Evolutionary conservation across 768 basidiomycete species (phyloP).

Genomic region (Crepidotus variabilis): DNA sequence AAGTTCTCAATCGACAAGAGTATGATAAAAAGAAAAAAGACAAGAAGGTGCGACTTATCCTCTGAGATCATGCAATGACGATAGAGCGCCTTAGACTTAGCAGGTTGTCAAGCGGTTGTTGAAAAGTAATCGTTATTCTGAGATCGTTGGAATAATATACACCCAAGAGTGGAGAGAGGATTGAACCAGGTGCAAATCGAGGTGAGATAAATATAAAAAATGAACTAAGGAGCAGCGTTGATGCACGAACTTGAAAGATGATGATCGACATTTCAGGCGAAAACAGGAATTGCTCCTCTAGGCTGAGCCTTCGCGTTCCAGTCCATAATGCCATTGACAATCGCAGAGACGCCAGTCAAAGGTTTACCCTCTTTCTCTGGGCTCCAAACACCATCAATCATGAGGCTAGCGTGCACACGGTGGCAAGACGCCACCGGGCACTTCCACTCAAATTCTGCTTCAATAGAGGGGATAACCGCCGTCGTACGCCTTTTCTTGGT

Average conservation of each 20-base stretch:
- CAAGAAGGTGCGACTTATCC: too few relatives aligned
- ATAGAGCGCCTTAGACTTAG: too few relatives aligned
- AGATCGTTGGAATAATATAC: too few relatives aligned
- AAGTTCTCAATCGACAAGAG: too few relatives aligned
- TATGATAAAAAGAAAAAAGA: too few relatives aligned
- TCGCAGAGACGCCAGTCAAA: background rate
- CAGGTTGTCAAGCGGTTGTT: too few relatives aligned
- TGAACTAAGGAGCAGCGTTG: background rate
- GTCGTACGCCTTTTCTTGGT: slow-evolving; percentile 19
- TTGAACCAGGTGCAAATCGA: too few relatives aligned
- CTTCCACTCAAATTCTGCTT: slow-evolving; percentile 53
- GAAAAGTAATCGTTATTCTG: too few relatives aligned
- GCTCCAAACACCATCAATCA: slow-evolving; percentile 56
- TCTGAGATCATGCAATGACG: too few relatives aligned
- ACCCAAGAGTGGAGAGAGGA: too few relatives aligned
- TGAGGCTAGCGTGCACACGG: slow-evolving; percentile 50
- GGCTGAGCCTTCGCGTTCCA: slow-evolving; percentile 5
- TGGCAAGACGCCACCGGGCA: slow-evolving; percentile 65
- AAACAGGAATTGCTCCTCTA: slow-evolving; percentile 40
- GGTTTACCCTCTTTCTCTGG: slow-evolving; percentile 40
- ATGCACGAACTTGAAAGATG: background rate
- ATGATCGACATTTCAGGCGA: slow-evolving; percentile 25
- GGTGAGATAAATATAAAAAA: too few relatives aligned
- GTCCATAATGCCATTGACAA: background rate
- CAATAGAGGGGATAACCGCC: slow-evolving; percentile 33